These are phyloP conservation scores for Cucumis melo DNA, from an alignment of 306 rosid species.

Conservation along the genomic window DNA sequence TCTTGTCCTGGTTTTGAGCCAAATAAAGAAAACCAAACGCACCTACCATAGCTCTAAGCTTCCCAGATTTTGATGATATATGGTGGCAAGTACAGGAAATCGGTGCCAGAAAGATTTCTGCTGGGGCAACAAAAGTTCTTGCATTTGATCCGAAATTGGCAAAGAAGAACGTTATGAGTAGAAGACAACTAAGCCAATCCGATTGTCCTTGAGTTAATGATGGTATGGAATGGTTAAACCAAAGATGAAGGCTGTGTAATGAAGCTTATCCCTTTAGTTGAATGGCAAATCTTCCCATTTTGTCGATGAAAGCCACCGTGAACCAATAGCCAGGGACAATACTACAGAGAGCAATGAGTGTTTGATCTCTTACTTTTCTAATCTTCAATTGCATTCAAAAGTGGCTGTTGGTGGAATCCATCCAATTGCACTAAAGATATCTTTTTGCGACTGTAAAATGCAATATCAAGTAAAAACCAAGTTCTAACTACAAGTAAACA, in stretches of 20 bases:
- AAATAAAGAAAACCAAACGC: constrained; percentile 68
- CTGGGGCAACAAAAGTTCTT: constrained; percentile 62
- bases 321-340: constrained; percentile 87
- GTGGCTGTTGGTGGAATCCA: constrained; percentile 57
- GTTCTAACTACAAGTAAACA: constrained; percentile 52
- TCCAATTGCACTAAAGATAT: constrained; percentile 57
- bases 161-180: constrained; percentile 64
- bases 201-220: constrained; percentile 45
- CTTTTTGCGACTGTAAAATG: constrained; percentile 65
- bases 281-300: constrained; percentile 49
- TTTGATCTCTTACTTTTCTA: constrained; percentile 52
- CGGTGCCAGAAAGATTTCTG: constrained; percentile 72
- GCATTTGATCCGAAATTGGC: constrained; percentile 74
- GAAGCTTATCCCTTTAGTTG: constrained; percentile 78
- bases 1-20: constrained; percentile 47
- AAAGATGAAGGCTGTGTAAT: constrained; percentile 67
- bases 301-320: constrained; percentile 55
- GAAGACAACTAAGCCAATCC: constrained; percentile 33
- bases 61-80: constrained; percentile 58
- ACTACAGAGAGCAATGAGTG: constrained; percentile 58
- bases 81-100: constrained; percentile 60
- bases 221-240: constrained; percentile 66
- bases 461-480: constrained; percentile 71
- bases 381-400: constrained; percentile 57
- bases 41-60: constrained; percentile 65